Evolutionary conservation across 2,329 filamentous ascomycete species (phyloP).

Genomic region (Dactylellina leptospora): DNA sequence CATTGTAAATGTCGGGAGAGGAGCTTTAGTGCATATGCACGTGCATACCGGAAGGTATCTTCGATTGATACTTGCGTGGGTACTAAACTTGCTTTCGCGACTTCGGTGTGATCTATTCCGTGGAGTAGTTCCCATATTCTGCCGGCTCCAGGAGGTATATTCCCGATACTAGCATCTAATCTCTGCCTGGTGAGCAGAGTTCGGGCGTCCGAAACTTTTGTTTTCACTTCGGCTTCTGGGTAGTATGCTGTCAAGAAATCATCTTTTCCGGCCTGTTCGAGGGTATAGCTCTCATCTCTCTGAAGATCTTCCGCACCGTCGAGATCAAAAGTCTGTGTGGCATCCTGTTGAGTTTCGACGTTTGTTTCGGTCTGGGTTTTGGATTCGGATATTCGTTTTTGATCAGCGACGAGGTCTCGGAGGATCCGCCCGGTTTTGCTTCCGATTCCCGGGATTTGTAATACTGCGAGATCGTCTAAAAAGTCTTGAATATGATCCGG

Average conservation of each 20-base stretch:
- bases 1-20: no score
- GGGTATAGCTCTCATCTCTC: slow-evolving; percentile 17
- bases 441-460: slow-evolving; percentile 85
- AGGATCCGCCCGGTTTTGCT: slow-evolving; percentile 77
- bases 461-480: slow-evolving; percentile 77
- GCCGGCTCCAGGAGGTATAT: slow-evolving; percentile 70
- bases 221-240: slow-evolving; percentile 35
- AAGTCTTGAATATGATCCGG: slow-evolving; percentile 74
- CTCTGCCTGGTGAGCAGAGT: slow-evolving; percentile 32
- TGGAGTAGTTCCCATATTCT: slow-evolving; percentile 80
- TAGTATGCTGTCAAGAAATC: slow-evolving; percentile 47
- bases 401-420: slow-evolving; percentile 68
- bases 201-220: slow-evolving; percentile 41
- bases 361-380: slow-evolving; percentile 43
- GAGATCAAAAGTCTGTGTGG: slow-evolving; percentile 63
- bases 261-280: slow-evolving; percentile 30
- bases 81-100: slow-evolving; percentile 74
- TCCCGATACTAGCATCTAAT: slow-evolving; percentile 66
- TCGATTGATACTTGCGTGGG: slow-evolving; percentile 94
- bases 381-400: slow-evolving; percentile 42
- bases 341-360: slow-evolving; percentile 59
- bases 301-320: slow-evolving; percentile 60
- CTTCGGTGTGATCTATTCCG: slow-evolving; percentile 78
- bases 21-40: no score
- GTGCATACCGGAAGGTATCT: slow-evolving; percentile 79